Conservation (phyloP, 441 rosid genomes). For the Cnidoscolus chayamansa region DNA sequence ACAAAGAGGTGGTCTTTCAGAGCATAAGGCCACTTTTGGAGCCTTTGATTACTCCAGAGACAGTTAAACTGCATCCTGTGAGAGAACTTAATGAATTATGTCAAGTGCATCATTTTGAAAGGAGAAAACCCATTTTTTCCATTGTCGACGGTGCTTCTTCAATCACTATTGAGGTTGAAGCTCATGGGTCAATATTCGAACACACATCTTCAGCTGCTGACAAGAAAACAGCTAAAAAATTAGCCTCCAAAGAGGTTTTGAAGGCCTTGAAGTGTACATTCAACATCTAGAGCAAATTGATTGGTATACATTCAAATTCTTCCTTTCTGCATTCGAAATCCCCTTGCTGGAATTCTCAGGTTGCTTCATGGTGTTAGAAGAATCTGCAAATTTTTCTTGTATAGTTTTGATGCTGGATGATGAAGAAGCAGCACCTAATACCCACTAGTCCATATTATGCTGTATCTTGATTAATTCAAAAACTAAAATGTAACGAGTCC, state of each 20-base stretch:
- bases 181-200: constrained; percentile 34
- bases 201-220: constrained; percentile 41
- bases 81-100: constrained; percentile 62
- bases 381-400: no score
- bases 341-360: no score
- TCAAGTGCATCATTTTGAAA: constrained; percentile 38
- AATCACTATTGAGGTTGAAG: constrained; percentile 50
- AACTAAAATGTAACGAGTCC: no score
- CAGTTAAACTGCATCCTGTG: constrained; percentile 53
- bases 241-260: constrained; percentile 59
- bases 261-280: constrained; percentile 38
- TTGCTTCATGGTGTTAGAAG: no score
- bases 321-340: no score
- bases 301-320: no score
- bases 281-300: neutral
- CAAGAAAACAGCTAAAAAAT: constrained; percentile 48
- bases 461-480: no score
- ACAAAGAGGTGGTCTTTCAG: constrained; percentile 51
- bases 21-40: constrained; percentile 72
- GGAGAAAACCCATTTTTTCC: constrained; percentile 19
- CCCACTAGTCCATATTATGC: no score
- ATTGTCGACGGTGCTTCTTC: constrained; percentile 27
- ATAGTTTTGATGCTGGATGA: no score
- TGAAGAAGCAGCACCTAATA: no score
- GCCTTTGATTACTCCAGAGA: constrained; percentile 65